phyloP scores from a whole-genome alignment of 2,329 filamentous ascomycete species.

The Escovopsis sp. region DNA sequence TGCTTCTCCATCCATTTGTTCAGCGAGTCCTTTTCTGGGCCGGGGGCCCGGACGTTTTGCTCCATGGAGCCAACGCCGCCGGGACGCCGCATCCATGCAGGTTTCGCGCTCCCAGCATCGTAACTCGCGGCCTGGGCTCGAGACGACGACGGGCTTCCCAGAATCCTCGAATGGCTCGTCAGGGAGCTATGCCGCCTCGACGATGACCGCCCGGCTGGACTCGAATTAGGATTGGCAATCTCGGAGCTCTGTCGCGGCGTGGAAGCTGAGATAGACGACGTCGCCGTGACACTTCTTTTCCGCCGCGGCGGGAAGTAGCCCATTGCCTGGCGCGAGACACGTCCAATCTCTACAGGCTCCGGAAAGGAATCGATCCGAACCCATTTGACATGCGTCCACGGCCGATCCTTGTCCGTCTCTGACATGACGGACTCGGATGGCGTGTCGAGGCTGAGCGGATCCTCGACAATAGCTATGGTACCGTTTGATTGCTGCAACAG shows the following conservation, averaged over 20 bases:
- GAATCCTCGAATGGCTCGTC: constrained; percentile 19
- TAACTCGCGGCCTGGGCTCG: constrained; percentile 18
- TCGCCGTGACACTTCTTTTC: constrained; percentile 63
- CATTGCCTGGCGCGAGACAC: constrained; percentile 64
- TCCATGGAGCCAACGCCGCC: constrained; percentile 78
- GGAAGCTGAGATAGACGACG: constrained; percentile 39
- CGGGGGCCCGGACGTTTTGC: constrained; percentile 55
- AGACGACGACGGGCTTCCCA: constrained; percentile 20
- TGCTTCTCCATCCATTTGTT: constrained; percentile 77
- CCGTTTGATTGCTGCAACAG: no score
- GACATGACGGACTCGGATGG: neutral
- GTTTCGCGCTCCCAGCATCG: constrained; percentile 24
- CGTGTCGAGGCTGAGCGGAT: no score
- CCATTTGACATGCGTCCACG: constrained; percentile 84
- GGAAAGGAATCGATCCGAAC: constrained; percentile 57
- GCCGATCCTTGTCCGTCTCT: constrained; percentile 36
- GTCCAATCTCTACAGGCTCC: constrained; percentile 68
- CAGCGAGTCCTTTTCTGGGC: constrained; percentile 70
- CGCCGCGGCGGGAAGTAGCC: constrained; percentile 86
- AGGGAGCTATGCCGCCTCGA: constrained; percentile 30
- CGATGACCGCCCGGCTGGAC: constrained; percentile 18
- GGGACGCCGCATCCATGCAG: constrained; percentile 61
- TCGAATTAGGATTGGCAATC: constrained; percentile 30
- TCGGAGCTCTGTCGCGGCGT: constrained; percentile 56
- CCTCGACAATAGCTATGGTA: no score